These are phyloP conservation scores for Amylostereum areolatum DNA, from an alignment of 1,284 basidiomycete genomes.

Conservation along the genomic window DNA sequence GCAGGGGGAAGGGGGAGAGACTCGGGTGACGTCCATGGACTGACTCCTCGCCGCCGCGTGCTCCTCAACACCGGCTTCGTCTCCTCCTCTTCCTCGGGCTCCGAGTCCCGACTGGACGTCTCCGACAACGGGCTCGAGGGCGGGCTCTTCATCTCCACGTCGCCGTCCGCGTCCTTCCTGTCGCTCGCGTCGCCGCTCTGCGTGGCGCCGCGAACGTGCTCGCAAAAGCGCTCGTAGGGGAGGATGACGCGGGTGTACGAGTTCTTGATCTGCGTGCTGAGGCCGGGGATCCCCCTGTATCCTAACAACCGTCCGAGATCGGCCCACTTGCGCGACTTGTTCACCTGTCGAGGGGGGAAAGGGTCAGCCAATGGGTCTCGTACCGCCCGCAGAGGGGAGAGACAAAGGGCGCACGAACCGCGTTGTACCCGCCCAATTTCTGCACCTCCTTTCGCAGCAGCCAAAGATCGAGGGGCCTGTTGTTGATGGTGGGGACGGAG, in stretches of 20 bases:
- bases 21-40: slow-evolving; percentile 4
- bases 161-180: slow-evolving; percentile 15
- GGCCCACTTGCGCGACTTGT: slow-evolving; percentile 78
- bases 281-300: slow-evolving; percentile 74
- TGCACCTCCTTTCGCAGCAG: slow-evolving; percentile 88
- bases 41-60: slow-evolving; percentile 9
- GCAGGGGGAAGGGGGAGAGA: slow-evolving; percentile 7
- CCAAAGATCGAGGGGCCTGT: slow-evolving; percentile 91
- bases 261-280: slow-evolving; percentile 84
- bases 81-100: slow-evolving; percentile 70
- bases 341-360: slow-evolving; percentile 47
- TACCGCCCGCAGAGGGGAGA: background rate
- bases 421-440: slow-evolving; percentile 81
- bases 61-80: slow-evolving; percentile 34
- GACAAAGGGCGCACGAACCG: slow-evolving; percentile 35
- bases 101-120: slow-evolving; percentile 72
- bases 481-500: slow-evolving; percentile 88
- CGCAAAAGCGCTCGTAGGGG: slow-evolving; percentile 90
- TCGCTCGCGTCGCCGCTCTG: background rate
- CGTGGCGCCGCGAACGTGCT: slow-evolving; percentile 33
- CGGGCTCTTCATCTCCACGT: slow-evolving; percentile 33
- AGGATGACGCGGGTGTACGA: slow-evolving; percentile 89
- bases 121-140: slow-evolving; percentile 68
- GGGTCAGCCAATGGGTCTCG: slow-evolving; percentile 8
- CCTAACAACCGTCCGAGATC: slow-evolving; percentile 80